Conservation (phyloP, 306 rosid species). For the Acacia crassicarpa region DNA sequence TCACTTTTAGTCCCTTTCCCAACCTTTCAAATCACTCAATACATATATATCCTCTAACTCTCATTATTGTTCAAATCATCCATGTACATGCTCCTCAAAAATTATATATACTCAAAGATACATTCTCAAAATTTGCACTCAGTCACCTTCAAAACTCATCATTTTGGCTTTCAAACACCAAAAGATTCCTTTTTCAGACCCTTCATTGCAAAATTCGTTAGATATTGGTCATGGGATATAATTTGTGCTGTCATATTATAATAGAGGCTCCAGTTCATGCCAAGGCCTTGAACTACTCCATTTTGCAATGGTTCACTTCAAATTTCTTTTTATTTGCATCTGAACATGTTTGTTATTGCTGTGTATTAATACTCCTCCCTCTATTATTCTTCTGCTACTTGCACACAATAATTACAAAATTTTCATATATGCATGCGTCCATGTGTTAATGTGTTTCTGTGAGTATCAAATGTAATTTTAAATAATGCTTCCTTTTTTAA, state of each 20-base stretch:
- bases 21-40: neutral
- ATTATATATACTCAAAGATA: too few relatives aligned
- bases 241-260: too few relatives aligned
- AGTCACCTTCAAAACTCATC: neutral
- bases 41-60: neutral
- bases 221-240: neutral
- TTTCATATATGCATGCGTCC: neutral
- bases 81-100: neutral
- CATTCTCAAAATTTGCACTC: too few relatives aligned
- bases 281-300: neutral
- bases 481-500: neutral
- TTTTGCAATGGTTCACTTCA: neutral
- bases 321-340: constrained; percentile 11
- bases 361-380: neutral
- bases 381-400: neutral
- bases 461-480: neutral
- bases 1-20: neutral
- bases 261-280: neutral
- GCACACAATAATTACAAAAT: neutral
- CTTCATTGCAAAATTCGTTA: neutral
- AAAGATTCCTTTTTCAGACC: neutral
- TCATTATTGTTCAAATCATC: neutral
- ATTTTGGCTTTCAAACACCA: neutral
- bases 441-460: neutral
- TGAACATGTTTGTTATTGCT: neutral